A percentile compares a stretch with the other conserved stretches of the same genome.
Conservation (phyloP, 2,329 filamentous ascomycete genomes). For the Pseudodiploospora longispora region DNA sequence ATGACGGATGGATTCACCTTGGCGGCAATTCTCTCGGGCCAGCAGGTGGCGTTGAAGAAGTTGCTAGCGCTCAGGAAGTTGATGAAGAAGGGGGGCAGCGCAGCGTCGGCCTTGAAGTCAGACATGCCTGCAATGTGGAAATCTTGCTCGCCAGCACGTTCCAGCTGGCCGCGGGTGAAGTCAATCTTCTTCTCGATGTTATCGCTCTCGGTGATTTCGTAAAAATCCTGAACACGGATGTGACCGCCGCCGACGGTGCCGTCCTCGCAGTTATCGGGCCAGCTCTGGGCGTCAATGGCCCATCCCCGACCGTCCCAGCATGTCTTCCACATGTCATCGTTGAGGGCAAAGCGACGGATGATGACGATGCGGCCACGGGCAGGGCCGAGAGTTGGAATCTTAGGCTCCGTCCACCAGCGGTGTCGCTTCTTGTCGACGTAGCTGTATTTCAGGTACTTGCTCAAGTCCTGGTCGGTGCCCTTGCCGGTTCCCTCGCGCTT, state of each 20-base stretch:
- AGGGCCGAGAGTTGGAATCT: slow-evolving; percentile 70
- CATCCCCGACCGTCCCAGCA: slow-evolving; percentile 45
- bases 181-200: slow-evolving; percentile 76
- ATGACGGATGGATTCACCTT: slow-evolving; percentile 74
- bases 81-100: slow-evolving; percentile 61
- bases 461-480: slow-evolving; percentile 71
- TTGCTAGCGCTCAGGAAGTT: slow-evolving; percentile 91
- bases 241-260: slow-evolving; percentile 60
- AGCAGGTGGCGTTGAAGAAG: slow-evolving; percentile 87
- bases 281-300: slow-evolving; percentile 55
- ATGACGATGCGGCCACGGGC: slow-evolving; percentile 77
- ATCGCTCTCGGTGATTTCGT: slow-evolving; percentile 68
- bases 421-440: slow-evolving; percentile 52
- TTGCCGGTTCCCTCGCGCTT: slow-evolving; percentile 86
- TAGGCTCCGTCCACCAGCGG: slow-evolving; percentile 72
- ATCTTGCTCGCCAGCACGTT: slow-evolving; percentile 53
- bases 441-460: slow-evolving; percentile 61
- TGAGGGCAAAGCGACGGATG: slow-evolving; percentile 68
- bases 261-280: slow-evolving; percentile 85
- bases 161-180: slow-evolving; percentile 66
- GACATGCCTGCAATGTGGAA: slow-evolving; percentile 35
- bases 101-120: slow-evolving; percentile 19
- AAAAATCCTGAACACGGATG: slow-evolving; percentile 89
- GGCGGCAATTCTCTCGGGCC: slow-evolving; percentile 86
- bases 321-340: slow-evolving; percentile 40